Base-by-base conservation (phyloP, 2,329 filamentous ascomycete species). In the Nothophoma quercina region DNA sequence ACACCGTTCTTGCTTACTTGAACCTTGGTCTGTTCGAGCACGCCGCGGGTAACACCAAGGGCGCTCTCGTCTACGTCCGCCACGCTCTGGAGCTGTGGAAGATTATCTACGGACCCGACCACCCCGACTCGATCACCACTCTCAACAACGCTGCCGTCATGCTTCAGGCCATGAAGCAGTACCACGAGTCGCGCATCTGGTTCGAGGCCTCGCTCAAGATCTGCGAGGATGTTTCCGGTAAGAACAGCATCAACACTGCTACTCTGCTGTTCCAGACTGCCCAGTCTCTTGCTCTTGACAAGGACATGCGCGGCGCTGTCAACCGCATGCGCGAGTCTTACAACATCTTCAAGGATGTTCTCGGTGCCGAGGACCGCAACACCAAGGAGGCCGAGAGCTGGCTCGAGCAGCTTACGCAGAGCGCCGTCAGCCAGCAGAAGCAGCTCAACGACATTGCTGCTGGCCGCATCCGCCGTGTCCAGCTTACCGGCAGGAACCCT, bases 111-210 rank as follows among this genome's bases (percentile, higher is more conserved):
- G 95, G 95, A 25, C 81, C 88, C 23, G 89, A 91, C 67, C 95
- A 99, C 77, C 95, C 95, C 3, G 95, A 99, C 77, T 96, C 92
- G 7, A 97, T 99, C 77, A 99, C 96, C 7, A 98, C 95, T 13
- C 89, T 98, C 77, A 99, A 98, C 84, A 99, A 99, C 70, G 93
- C 91, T 16, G 95, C 95, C 7, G 95, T 99, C 55, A 99, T 99
- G 95, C 86, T 99, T 52, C 95, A 99, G 77, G 88, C 92, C 49
- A 84, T 97, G 65, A 96, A 98, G 81, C 88, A 90, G 56, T 99
- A 96, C 79, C 88, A 93, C 66, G 91, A 96, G 77, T 98, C 93
- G 36, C 88, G 95, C 43, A 83, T 93, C 58, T 99, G 95, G 95
- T 99, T 99, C 71, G 95, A 98, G 76, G 89, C 91, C 60, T 96